Conservation (phyloP, 2,329 filamentous ascomycete species). For the Arthroderma sp. region DNA sequence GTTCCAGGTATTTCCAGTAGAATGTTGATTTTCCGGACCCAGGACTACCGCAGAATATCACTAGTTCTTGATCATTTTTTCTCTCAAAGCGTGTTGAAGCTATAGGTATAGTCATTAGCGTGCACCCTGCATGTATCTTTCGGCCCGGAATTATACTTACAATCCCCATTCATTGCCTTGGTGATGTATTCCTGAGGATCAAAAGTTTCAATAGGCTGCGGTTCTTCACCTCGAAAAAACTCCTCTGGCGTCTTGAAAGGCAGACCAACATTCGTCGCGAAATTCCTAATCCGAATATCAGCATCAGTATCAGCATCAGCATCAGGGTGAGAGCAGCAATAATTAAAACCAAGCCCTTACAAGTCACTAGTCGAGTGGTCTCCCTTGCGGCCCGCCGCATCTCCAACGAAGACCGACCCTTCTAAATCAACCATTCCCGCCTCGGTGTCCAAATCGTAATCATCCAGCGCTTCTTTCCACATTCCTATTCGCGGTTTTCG, state of each 20-base stretch:
- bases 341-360: conserved; percentile 21
- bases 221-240: conserved; percentile 61
- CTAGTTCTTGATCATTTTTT: conserved; percentile 55
- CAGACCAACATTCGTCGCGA: conserved; percentile 74
- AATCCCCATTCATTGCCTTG: conserved; percentile 17
- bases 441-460: conserved; percentile 43
- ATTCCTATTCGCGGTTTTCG: conserved; percentile 81
- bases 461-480: conserved; percentile 59
- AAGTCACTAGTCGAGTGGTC: conserved; percentile 50
- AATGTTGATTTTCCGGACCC: conserved; percentile 88
- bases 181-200: conserved; percentile 49
- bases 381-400: conserved; percentile 51
- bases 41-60: conserved; percentile 79
- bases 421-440: conserved; percentile 47
- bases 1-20: conserved; percentile 64
- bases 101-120: conserved; percentile 1
- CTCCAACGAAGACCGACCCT: conserved; percentile 74
- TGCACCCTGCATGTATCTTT: too few species aligned
- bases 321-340: conserved; percentile 7
- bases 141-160: conserved; percentile 16
- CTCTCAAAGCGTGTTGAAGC: conserved; percentile 37
- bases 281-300: conserved; percentile 43
- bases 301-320: conserved; percentile 7
- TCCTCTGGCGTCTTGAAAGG: conserved; percentile 79
- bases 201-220: conserved; percentile 59